Evolutionary conservation across 2,329 filamentous ascomycete genomes (phyloP).

Genomic region (Monosporascus sp.): DNA sequence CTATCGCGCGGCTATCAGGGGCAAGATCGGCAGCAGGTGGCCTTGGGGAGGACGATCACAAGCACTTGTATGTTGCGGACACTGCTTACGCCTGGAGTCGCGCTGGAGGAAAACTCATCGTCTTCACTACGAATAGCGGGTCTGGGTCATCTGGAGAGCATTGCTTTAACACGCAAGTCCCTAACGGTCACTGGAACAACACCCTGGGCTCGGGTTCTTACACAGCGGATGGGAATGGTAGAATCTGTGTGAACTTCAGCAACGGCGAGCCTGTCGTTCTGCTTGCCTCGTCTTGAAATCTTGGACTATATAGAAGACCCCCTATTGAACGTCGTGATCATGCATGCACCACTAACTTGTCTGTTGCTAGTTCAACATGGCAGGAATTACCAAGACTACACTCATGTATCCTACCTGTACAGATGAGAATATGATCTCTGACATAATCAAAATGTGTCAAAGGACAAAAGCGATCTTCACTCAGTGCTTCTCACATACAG

Average conservation of each 20-base stretch:
- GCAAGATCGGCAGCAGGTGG: slow-evolving; percentile 42
- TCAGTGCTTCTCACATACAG: no score
- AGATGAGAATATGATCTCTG: no score
- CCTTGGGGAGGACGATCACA: slow-evolving; percentile 38
- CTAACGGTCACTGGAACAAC: slow-evolving; percentile 36
- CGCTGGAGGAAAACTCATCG: slow-evolving; percentile 37
- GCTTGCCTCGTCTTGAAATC: slow-evolving; percentile 2
- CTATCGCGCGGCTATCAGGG: slow-evolving; percentile 39
- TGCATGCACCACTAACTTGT: no score
- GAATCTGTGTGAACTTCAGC: slow-evolving; percentile 35
- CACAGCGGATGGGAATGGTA: slow-evolving; percentile 33
- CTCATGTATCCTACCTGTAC: no score
- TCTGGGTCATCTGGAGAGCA: slow-evolving; percentile 31
- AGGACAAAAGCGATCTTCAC: no score
- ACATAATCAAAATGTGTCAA: no score
- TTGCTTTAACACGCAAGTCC: slow-evolving; percentile 37
- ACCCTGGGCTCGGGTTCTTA: slow-evolving; percentile 31
- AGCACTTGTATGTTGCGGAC: slow-evolving; percentile 35
- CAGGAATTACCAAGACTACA: no score
- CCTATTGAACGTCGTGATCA: no score
- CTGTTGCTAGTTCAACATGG: no score
- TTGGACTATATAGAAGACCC: no score
- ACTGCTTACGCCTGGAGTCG: slow-evolving; percentile 43
- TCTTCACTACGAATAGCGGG: slow-evolving; percentile 41
- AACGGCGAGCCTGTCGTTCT: slow-evolving; percentile 40